These are phyloP conservation scores for Pterulicium gracile DNA, from an alignment of 1,284 basidiomycete genomes.

Conservation along the genomic window DNA sequence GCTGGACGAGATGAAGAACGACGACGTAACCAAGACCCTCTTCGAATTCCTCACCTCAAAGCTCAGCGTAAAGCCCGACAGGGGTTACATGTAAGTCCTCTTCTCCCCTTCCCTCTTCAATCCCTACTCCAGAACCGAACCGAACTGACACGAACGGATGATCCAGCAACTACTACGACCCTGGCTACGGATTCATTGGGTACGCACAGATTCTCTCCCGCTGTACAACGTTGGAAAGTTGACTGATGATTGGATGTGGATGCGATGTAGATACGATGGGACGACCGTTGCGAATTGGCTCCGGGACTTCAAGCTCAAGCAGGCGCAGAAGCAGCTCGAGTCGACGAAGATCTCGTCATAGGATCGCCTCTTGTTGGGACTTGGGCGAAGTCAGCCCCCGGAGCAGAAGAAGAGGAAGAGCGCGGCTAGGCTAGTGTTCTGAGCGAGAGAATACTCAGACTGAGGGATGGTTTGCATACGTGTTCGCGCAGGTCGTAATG, in stretches of 20 bases:
- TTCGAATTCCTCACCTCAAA: slow-evolving; percentile 24
- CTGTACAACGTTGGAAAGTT: neutral
- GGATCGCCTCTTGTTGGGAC: too few relatives aligned
- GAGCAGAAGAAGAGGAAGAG: too few relatives aligned
- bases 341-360: neutral
- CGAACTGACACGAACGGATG: slow-evolving; percentile 25
- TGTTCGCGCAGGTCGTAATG: too few relatives aligned
- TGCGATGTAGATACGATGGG: slow-evolving; percentile 14
- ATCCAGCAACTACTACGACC: slow-evolving; percentile 20
- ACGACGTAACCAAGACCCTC: slow-evolving; percentile 24
- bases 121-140: slow-evolving; percentile 12
- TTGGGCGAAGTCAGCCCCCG: too few relatives aligned
- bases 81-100: slow-evolving; percentile 28
- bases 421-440: too few relatives aligned
- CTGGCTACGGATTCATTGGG: slow-evolving; percentile 1
- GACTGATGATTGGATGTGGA: neutral
- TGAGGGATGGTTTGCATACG: too few relatives aligned
- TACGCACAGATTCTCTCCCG: neutral
- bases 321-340: slow-evolving; percentile 1
- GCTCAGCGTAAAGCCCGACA: slow-evolving; percentile 19
- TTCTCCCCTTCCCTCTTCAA: too few relatives aligned
- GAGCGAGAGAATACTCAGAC: too few relatives aligned
- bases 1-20: slow-evolving; percentile 22
- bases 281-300: slow-evolving; percentile 17
- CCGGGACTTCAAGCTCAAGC: slow-evolving; percentile 2